Conservation (phyloP, 2,329 filamentous ascomycete species). For the Paraconiothyrium sp. region DNA sequence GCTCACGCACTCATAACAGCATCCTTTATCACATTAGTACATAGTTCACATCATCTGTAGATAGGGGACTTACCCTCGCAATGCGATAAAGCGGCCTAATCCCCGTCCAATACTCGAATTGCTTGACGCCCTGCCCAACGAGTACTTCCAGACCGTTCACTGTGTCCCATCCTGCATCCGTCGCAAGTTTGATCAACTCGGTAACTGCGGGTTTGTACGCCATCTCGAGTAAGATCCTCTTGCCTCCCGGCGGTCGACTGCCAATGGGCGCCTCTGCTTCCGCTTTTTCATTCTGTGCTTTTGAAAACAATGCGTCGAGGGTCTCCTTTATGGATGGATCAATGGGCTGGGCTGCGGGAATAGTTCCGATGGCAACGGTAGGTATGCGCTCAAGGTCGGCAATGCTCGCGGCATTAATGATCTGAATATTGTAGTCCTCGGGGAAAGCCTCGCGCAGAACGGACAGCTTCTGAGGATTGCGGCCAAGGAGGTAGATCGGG, state of each 20-base stretch:
- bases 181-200: constrained; percentile 83
- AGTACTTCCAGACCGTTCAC: constrained; percentile 90
- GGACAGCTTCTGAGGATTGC: constrained; percentile 74
- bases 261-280: constrained; percentile 31
- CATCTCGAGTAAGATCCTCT: constrained; percentile 83
- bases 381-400: constrained; percentile 61
- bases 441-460: constrained; percentile 78
- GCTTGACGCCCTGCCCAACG: constrained; percentile 83
- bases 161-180: constrained; percentile 79
- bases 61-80: constrained; percentile 63
- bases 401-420: constrained; percentile 61
- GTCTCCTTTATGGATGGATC: constrained; percentile 74
- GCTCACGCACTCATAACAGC: constrained; percentile 30
- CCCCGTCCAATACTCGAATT: constrained; percentile 88
- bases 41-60: not conserved
- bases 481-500: constrained; percentile 87
- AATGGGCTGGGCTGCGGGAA: constrained; percentile 87
- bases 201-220: constrained; percentile 91
- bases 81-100: constrained; percentile 77
- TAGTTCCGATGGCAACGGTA: constrained; percentile 83
- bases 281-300: constrained; percentile 31
- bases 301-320: constrained; percentile 64
- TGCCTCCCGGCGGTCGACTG: constrained; percentile 35
- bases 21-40: constrained; percentile 26
- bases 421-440: constrained; percentile 71